phyloP scores from a whole-genome alignment of 108 stramenopile species.

The Nitzschia sp. region DNA sequence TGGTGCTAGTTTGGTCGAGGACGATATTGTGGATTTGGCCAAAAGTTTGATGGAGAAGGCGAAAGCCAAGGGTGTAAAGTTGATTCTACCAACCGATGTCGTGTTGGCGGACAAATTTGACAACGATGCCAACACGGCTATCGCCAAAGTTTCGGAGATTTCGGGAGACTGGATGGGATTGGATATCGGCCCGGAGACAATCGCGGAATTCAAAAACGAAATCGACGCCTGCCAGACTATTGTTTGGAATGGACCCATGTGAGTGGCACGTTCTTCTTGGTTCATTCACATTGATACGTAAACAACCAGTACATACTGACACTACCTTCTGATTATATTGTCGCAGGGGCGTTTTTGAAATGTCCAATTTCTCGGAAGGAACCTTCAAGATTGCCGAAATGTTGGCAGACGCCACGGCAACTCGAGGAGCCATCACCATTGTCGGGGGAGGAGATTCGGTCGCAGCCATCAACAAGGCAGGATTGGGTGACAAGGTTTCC shows the following conservation, averaged over 20 bases:
- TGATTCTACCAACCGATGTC: constrained; percentile 93
- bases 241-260: constrained; percentile 95
- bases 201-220: constrained; percentile 78
- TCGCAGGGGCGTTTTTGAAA: constrained; percentile 96
- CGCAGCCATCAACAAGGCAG: constrained; percentile 93
- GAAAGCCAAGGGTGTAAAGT: constrained; percentile 92
- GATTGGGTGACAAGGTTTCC: constrained; percentile 89
- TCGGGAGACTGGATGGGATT: constrained; percentile 97
- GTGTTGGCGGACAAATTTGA: constrained; percentile 92
- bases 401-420: constrained; percentile 87
- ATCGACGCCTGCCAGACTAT: constrained; percentile 86
- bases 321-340: too few relatives aligned
- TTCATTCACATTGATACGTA: too few relatives aligned
- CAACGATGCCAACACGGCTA: constrained; percentile 77
- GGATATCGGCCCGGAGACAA: constrained; percentile 94
- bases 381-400: constrained; percentile 88
- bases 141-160: constrained; percentile 84
- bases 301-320: too few relatives aligned
- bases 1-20: constrained; percentile 88
- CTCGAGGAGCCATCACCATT: constrained; percentile 91
- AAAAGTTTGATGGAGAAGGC: constrained; percentile 91
- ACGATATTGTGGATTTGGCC: constrained; percentile 92
- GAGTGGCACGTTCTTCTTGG: background rate
- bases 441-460: constrained; percentile 98
- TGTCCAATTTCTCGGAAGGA: constrained; percentile 89